phyloP scores from a whole-genome alignment of 805 yeast species.

The Ogataea trehalophila region DNA sequence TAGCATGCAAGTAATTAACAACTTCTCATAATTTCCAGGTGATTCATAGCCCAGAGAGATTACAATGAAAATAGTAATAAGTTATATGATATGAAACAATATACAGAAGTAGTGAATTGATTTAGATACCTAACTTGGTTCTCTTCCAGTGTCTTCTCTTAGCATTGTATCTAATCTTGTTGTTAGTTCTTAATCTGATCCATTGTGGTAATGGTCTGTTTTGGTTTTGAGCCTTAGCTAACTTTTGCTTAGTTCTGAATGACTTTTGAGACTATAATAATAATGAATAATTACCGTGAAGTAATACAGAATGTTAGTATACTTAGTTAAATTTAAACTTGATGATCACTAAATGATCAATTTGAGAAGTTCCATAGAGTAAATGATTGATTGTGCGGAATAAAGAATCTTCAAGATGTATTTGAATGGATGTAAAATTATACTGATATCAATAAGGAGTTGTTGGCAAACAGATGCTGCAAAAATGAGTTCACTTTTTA shows the following conservation, averaged over 20 bases:
- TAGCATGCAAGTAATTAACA: too few species aligned
- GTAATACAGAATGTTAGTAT: conserved; percentile 1
- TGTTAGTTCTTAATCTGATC: conserved; percentile 97
- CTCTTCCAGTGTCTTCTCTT: conserved; percentile 99
- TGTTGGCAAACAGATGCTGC: too few species aligned
- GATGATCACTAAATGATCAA: too few species aligned
- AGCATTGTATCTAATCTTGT: conserved; percentile 98
- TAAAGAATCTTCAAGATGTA: too few species aligned
- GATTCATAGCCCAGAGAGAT: neutral
- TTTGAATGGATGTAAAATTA: too few species aligned
- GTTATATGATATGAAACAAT: neutral
- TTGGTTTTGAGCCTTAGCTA: conserved; percentile 98
- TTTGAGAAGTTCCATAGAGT: too few species aligned
- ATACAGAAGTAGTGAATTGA: conserved; percentile 7
- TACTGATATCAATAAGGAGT: too few species aligned
- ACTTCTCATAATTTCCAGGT: too few species aligned
- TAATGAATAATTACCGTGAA: neutral
- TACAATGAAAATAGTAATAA: neutral
- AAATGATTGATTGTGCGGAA: too few species aligned
- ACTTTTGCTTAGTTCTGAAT: conserved; percentile 95
- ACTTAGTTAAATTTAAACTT: too few species aligned
- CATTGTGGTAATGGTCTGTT: conserved; percentile 99
- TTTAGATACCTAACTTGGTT: conserved; percentile 96
- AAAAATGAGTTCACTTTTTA: too few species aligned
- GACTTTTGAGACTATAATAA: conserved; percentile 77